Evolutionary conservation across 78 protist genomes (phyloP).

Genomic region (Dictyostelium firmibasis): DNA sequence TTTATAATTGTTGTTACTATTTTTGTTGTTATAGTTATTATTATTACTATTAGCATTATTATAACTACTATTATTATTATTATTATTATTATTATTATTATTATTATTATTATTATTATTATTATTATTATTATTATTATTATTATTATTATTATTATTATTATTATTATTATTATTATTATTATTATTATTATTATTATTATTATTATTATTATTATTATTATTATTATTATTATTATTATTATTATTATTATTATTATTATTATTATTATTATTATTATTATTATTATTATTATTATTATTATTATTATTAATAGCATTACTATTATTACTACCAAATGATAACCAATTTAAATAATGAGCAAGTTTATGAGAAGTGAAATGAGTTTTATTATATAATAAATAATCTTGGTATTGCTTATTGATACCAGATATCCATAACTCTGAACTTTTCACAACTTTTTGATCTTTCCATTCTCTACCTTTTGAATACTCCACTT

Average conservation of each 20-base stretch:
- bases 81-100: too few relatives aligned
- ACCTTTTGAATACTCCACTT: constrained; percentile 48
- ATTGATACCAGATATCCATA: constrained; percentile 22
- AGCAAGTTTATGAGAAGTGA: not conserved
- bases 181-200: not conserved
- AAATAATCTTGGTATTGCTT: not conserved
- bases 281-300: not conserved
- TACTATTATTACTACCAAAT: not conserved
- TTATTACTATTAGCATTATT: too few relatives aligned
- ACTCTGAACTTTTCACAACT: constrained; percentile 18
- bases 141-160: too few relatives aligned
- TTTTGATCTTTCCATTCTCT: constrained; percentile 43
- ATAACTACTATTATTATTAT: too few relatives aligned
- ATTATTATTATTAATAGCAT: not conserved
- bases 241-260: not conserved
- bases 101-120: too few relatives aligned
- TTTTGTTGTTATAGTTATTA: not conserved
- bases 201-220: not conserved
- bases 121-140: too few relatives aligned
- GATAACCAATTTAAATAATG: constrained; percentile 33
- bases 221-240: not conserved
- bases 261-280: too few relatives aligned
- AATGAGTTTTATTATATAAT: not conserved
- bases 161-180: not conserved
- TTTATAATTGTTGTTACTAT: constrained; percentile 2